A percentile compares a stretch with the other conserved stretches of the same genome.
These are phyloP conservation scores for Leccinum griseonigrum DNA, from an alignment of 1,284 basidiomycete genomes.

Conservation along the genomic window DNA sequence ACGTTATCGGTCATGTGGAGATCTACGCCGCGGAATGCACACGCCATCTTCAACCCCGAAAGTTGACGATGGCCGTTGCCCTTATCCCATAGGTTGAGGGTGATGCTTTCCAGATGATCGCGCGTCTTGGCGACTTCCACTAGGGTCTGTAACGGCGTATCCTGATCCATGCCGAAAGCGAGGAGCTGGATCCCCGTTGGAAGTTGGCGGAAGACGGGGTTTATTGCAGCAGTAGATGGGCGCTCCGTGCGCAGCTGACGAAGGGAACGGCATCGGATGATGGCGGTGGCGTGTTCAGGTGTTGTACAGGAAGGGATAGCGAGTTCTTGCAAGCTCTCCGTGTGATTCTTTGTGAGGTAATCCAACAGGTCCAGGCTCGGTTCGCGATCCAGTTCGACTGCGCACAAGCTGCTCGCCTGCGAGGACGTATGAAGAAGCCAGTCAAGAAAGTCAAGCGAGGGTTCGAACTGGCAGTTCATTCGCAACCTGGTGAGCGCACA, in stretches of 20 bases:
- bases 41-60: slow-evolving; percentile 51
- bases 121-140: slow-evolving; percentile 47
- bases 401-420: slow-evolving; percentile 41
- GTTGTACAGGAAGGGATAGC: slow-evolving; percentile 53
- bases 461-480: slow-evolving; percentile 58
- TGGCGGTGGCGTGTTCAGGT: slow-evolving; percentile 43
- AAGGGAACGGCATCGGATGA: slow-evolving; percentile 49
- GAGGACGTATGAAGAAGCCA: slow-evolving; percentile 65
- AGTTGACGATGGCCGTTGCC: slow-evolving; percentile 47
- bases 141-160: slow-evolving; percentile 50
- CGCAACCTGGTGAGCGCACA: slow-evolving; percentile 49
- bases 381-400: slow-evolving; percentile 57
- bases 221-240: slow-evolving; percentile 38
- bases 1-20: slow-evolving; percentile 47
- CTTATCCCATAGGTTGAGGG: slow-evolving; percentile 46
- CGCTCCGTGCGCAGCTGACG: slow-evolving; percentile 53
- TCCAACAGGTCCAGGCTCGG: slow-evolving; percentile 52
- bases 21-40: slow-evolving; percentile 51
- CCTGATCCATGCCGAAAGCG: slow-evolving; percentile 55
- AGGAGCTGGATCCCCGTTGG: slow-evolving; percentile 50
- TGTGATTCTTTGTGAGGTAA: slow-evolving; percentile 48
- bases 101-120: slow-evolving; percentile 41
- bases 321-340: slow-evolving; percentile 48
- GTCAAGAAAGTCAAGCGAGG: slow-evolving; percentile 56
- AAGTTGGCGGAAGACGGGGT: slow-evolving; percentile 48